Evolutionary conservation across 306 rosid genomes (phyloP), one percentile per base, ranked within the genome.

Genomic region (Phaseolus lunatus): DNA sequence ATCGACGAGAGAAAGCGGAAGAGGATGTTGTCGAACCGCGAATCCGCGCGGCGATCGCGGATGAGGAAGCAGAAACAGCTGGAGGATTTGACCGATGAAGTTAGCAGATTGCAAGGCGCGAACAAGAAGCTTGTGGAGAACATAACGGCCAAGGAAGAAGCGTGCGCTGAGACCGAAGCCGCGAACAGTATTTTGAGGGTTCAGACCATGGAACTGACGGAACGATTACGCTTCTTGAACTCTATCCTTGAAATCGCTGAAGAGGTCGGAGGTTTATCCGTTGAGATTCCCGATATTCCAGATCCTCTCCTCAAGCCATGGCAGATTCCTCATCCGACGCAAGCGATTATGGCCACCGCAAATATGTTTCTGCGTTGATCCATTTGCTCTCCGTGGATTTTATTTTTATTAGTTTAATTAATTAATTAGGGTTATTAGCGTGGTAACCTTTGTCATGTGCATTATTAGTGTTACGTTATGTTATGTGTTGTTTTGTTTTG

Each of bases 1-100:
- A 71, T 88, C 70, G 97, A 95, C 75, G 97, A 95, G 59, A 82
- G 90, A 85, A 95, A 95, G 87, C 83, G 97, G 88, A 95, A 92
- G 92, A 85, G 97, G 83, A 95, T 95, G 98, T 70, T 78, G 31
- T 95, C 99, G 10, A 95, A 95, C 67, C 88, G 99, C 3, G 99
- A 95, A 83, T 95, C 97, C 5, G 99, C 99, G 1, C 67, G 99
- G 75, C 90, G 98, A 4, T 95, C 99, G 5, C 70, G 99, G 83
- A 82, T 89, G 94, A 91, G 86, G 86, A 95, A 95, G 87, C 99
- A 95, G 91, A 92, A 92, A 81, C 98, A 86, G 71, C 3, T 95
- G 75, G 96, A 91, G 82, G 97, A 91, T 72, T 80, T 92, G 81
- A 83, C 89, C 20, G 72, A 80, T 52, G 98, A 95, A 58, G 56